Evolutionary conservation across 2,329 filamentous ascomycete genomes (phyloP).

Genomic region (Chaetomiaceae sp.): DNA sequence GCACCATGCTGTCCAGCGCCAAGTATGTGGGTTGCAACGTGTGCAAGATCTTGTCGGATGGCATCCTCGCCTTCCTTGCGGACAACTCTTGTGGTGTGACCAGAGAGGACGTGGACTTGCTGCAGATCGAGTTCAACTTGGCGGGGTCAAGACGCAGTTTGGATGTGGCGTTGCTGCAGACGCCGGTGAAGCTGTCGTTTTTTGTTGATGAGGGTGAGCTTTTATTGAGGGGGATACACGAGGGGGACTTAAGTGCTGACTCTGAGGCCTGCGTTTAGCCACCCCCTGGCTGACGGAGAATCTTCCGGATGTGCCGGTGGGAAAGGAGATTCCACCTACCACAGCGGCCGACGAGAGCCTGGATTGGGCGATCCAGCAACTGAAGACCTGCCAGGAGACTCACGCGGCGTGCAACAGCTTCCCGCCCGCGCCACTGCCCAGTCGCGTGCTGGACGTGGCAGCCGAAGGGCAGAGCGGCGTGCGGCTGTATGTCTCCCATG

Average conservation of each 20-base stretch:
- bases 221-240: no score
- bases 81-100: neutral
- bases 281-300: constrained; percentile 3
- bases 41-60: constrained; percentile 7
- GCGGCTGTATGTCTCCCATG: constrained; percentile 10
- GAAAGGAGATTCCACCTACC: neutral
- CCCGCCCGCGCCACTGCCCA: constrained; percentile 1
- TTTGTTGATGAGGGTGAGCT: constrained; percentile 11
- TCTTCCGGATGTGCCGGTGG: constrained; percentile 16
- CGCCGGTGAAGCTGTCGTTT: constrained; percentile 11
- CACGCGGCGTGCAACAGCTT: constrained; percentile 8
- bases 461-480: neutral
- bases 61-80: constrained; percentile 6
- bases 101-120: neutral
- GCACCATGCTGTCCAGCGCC: constrained; percentile 5
- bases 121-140: constrained; percentile 16
- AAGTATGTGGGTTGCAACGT: constrained; percentile 5
- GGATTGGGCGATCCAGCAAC: constrained; percentile 11
- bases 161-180: constrained; percentile 10
- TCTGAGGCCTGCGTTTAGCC: neutral
- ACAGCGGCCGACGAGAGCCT: constrained; percentile 10
- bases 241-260: neutral
- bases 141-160: constrained; percentile 3
- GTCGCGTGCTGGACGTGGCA: constrained; percentile 13
- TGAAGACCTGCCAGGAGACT: constrained; percentile 4